Evolutionary conservation across 2,329 filamentous ascomycete species (phyloP), one percentile per base, ranked within the genome.

Genomic region (Emmonsia crescens): DNA sequence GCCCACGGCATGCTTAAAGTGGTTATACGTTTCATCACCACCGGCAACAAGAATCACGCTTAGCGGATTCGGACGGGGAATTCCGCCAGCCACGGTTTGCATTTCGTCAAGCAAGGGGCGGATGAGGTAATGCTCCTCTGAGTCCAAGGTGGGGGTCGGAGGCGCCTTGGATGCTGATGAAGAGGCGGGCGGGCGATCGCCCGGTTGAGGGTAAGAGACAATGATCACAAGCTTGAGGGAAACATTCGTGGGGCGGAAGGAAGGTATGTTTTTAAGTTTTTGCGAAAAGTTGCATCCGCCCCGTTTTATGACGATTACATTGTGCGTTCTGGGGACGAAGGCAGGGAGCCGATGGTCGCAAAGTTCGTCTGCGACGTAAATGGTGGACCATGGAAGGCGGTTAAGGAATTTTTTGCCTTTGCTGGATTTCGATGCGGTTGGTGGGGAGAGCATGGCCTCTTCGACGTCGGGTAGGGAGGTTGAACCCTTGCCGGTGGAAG

Each of bases 231-330:
- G 82, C 72, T 96, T 89, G 21, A 97, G 78, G 0, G 85, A 80
- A 2, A 74, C 72, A 0, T 79, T 72, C 0, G 80, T 78, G 0
- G 89, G 86, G 1, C 85, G 80, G 71, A 87, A 93, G 10, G 84
- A 83, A 0, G 93, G 91, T n/a, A 97, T 91, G 66, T 90, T 92
- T 59, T 82, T 80, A 0, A 97, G 77, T 73, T 99, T 99, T 33
- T 87, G 77, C 42, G 84, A 87, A 74, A 97, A 97, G 29, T 83
- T 88, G 76, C 94, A 99, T 0, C 85, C 85, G 46, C 94, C 93
- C 5, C 94, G 85, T 33, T 84, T 85, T 68, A 97, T 80, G 57
- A 96, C 83, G 63, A 99, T 85, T 63, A 97, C 79, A 59, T 96
- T 87, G 75, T 96, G 76, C 1, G 73, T 75, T 48, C 78, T 78